These are phyloP conservation scores for Panicum miliaceum DNA, from an alignment of 176 grass and related monocot species.

Conservation along the genomic window DNA sequence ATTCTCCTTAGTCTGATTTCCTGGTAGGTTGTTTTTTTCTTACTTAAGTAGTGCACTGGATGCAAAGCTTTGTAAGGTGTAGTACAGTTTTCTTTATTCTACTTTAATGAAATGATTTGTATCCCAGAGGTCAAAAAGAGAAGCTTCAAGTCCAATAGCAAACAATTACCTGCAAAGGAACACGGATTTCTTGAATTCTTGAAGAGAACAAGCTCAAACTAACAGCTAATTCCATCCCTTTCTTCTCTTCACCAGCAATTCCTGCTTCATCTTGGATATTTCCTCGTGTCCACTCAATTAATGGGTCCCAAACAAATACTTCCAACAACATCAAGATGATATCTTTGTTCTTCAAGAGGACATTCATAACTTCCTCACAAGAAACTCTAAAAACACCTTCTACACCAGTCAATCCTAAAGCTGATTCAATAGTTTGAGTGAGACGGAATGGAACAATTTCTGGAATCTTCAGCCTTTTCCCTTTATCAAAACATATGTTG, in stretches of 20 bases:
- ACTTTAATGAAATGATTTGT: background rate
- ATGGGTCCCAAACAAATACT: conserved; percentile 97
- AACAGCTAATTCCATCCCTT: conserved; percentile 98
- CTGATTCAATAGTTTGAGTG: conserved; percentile 93
- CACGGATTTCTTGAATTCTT: conserved; percentile 91
- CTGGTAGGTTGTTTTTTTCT: background rate
- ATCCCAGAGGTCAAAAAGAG: background rate
- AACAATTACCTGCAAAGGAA: conserved; percentile 89
- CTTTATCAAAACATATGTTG: conserved; percentile 99
- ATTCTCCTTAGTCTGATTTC: too few relatives aligned
- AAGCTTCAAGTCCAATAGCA: conserved; percentile 32
- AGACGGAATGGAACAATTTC: conserved; percentile 99
- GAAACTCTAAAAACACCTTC: conserved; percentile 88
- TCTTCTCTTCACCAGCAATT: conserved; percentile 95
- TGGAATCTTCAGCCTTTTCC: conserved; percentile 94
- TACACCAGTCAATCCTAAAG: conserved; percentile 84
- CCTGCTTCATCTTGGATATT: conserved; percentile 93
- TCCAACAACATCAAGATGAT: conserved; percentile 96
- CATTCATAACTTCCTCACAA: conserved; percentile 81
- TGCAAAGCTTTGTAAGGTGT: background rate
- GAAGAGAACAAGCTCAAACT: conserved; percentile 98
- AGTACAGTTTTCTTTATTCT: background rate
- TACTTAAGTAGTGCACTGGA: background rate
- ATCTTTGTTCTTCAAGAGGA: conserved; percentile 89
- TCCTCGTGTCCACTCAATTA: conserved; percentile 92